These are phyloP conservation scores for Colletotrichum cuscutae DNA, from an alignment of 2,329 filamentous ascomycete species.

Conservation along the genomic window DNA sequence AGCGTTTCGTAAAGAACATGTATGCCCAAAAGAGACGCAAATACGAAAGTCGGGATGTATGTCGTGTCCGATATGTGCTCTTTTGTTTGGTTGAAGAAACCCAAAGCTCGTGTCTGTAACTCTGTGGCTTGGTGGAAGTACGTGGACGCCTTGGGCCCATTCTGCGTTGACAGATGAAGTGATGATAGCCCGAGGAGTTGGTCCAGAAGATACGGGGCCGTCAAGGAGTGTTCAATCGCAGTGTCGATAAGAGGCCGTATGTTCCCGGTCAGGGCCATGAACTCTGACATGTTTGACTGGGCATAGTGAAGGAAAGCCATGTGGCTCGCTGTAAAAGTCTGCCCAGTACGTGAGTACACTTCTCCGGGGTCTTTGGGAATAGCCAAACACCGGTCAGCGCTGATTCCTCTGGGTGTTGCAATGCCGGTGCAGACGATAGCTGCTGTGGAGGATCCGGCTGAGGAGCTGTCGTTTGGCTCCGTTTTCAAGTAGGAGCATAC, in stretches of 20 bases:
- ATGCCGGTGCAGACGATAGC: background rate
- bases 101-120: constrained; percentile 42
- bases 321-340: constrained; percentile 16
- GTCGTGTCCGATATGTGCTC: constrained; percentile 35
- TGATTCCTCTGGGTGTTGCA: background rate
- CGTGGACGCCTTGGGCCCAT: constrained; percentile 36
- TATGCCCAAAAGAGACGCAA: constrained; percentile 44
- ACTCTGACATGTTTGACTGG: background rate
- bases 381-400: background rate
- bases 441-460: background rate
- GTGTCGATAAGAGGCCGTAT: constrained; percentile 42
- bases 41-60: constrained; percentile 44
- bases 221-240: constrained; percentile 42
- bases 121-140: constrained; percentile 44
- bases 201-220: constrained; percentile 49
- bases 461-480: background rate
- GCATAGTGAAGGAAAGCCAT: constrained; percentile 27
- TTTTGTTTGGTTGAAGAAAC: constrained; percentile 41
- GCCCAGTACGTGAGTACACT: background rate
- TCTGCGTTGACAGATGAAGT: constrained; percentile 44
- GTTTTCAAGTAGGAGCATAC: constrained; percentile 38
- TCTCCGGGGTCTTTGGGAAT: background rate
- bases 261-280: constrained; percentile 1
- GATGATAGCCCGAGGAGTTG: constrained; percentile 50
- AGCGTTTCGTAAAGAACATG: constrained; percentile 51